Base-by-base conservation (phyloP, 768 basidiomycete genomes). In the Pulveroboletus sp. region DNA sequence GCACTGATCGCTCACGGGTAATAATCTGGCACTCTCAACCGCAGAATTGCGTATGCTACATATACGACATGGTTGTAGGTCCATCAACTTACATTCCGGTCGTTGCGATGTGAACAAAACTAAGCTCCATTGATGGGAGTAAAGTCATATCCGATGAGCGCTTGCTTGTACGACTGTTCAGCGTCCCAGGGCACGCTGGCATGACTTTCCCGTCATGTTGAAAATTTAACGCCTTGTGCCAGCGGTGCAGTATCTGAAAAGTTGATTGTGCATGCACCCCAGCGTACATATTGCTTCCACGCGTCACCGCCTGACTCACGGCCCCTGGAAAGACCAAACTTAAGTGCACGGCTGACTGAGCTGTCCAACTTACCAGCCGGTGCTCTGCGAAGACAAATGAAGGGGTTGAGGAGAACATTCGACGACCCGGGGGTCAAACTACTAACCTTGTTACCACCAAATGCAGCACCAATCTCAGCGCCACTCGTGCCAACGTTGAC, bases 251-350 rank as follows among this genome's bases (percentile, higher is more conserved):
- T 80, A 65, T 93, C 82, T 34, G 89, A 90, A 71, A 88, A 97
- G 71, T 97, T 97, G 67, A 97, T 77, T 11, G 94, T 96, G 67
- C 90, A 93, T 39, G 87, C 82, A 68, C 86, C 85, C 89, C 89
- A 94, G 44, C 91, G 82, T 34, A 93, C 88, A 59, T 93, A 93
- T 68, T 95, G 90, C 68, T 94, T 93, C 95, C 95, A 98, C n/a
- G 94, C 88, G 68, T 97, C 95, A 45, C 94, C 94, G 32, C 95
- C 95, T 7, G 90, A 92, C 73, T 98, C 95, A 42, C 95, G 83
- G 17, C 95, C 95, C 93, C 87, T 87, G 56, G 24, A 53, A 59
- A 29, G 35, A 46, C 36, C 31, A 32, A 63, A 60, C 43, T 27
- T 48, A 57, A 57, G 55, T 61, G 49, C 51, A 59, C 30, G 34